Conservation (phyloP, 2,329 filamentous ascomycete genomes). For the Diplodia intermedia region DNA sequence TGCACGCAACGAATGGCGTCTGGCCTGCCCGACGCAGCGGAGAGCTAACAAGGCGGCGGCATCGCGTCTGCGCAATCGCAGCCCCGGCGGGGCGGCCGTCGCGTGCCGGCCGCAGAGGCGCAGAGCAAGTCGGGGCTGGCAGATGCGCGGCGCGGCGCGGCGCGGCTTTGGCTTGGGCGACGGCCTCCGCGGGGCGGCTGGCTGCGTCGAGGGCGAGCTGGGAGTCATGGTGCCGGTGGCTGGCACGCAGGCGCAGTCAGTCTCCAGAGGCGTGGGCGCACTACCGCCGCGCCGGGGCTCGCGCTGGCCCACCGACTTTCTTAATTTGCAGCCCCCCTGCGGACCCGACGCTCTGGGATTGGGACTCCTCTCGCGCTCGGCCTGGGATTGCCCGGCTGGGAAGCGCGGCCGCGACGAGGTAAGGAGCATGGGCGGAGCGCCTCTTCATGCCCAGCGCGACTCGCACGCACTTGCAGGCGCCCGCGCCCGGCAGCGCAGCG, state of each 20-base stretch:
- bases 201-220: background rate
- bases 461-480: slow-evolving; percentile 15
- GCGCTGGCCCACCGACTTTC: slow-evolving; percentile 18
- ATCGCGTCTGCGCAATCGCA: background rate
- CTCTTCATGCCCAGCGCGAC: slow-evolving; percentile 29
- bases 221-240: background rate
- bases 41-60: slow-evolving; percentile 2
- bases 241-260: slow-evolving; percentile 1
- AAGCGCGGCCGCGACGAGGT: slow-evolving; percentile 17
- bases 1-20: slow-evolving; percentile 1
- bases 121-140: background rate
- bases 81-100: background rate
- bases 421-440: slow-evolving; percentile 15
- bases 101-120: slow-evolving; percentile 3
- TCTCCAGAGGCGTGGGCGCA: slow-evolving; percentile 10
- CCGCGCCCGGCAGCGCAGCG: background rate
- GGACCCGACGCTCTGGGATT: slow-evolving; percentile 11
- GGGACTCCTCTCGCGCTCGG: slow-evolving; percentile 27
- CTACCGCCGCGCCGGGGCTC: slow-evolving; percentile 11
- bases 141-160: background rate
- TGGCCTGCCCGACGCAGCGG: slow-evolving; percentile 11
- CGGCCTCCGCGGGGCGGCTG: background rate
- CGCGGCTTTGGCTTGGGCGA: background rate
- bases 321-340: slow-evolving; percentile 23
- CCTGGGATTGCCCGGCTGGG: slow-evolving; percentile 21